Evolutionary conservation across 179 eudicot species (phyloP), one percentile per base, ranked within the genome.

Genomic region (Beta macrorhiza): DNA sequence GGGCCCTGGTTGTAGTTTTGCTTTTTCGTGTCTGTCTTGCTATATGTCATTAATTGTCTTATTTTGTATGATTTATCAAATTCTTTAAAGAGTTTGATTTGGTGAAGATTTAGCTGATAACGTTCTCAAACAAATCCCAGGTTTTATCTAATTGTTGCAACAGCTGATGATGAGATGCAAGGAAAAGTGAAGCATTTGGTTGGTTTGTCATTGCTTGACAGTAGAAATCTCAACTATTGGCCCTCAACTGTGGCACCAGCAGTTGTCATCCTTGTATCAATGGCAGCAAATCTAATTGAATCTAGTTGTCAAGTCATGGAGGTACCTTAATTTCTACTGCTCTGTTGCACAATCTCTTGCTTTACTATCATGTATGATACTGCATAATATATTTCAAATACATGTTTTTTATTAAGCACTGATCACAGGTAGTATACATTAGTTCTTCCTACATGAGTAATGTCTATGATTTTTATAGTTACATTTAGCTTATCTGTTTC

Each of bases 241-340:
- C 97, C 99, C 42, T 95, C 99, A 69, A 92, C 95, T 77, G 92
- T 95, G 17, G 98, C 99, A 82, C 97, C 99, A 81, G 92, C 89
- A 45, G 84, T 95, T 8, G 98, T 92, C 51, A 84, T 91, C 69
- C 91, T 95, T 22, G 94, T 92, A 75, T 92, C 90, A 68, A 80
- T 85, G 20, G 87, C 92, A 5, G 83, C 86, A 58, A 78, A 91
- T 47, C 88, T 71, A 80, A 91, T 90, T 57, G 84, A 81, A 63
- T 89, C 89, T 75, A 91, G 92, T 82, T 83, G 83, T 77, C 87
- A 51, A 5, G 72, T 68, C 72, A 68, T 68, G 72, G 72, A 68
- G 72, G 72, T 68, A 68, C 7, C 16, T 68, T 0, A 32, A 15
- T 15, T 15, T 68, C 13, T n/a, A 25, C 20, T 44, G 1, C 11